A percentile compares a stretch with the other conserved stretches of the same genome.
phyloP scores from a whole-genome alignment of 1,139 yeast species.

The Hyphopichia khmerensis region DNA sequence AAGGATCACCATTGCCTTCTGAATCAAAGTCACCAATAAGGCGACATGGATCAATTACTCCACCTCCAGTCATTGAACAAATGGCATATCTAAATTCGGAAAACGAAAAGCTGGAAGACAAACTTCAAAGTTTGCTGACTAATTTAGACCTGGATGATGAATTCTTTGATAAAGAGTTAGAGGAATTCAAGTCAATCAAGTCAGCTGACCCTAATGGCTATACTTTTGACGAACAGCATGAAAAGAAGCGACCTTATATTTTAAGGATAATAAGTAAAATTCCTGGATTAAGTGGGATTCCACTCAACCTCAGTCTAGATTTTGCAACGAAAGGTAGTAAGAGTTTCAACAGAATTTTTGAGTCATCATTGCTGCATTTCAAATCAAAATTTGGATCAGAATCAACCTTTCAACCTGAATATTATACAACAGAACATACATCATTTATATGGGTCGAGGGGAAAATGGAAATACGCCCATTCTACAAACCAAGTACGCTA shows the following conservation, averaged over 20 bases:
- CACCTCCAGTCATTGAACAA: constrained; percentile 13
- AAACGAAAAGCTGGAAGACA: not conserved
- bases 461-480: constrained; percentile 35
- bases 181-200: constrained; percentile 5
- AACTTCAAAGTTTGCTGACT: not conserved
- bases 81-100: constrained; percentile 1
- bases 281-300: constrained; percentile 13
- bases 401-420: constrained; percentile 6
- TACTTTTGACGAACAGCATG: constrained; percentile 25
- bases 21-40: not conserved
- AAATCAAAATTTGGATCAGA: constrained; percentile 6
- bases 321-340: constrained; percentile 36
- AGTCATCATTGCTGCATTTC: constrained; percentile 15
- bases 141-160: not conserved
- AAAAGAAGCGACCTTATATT: constrained; percentile 29
- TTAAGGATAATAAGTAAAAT: constrained; percentile 32
- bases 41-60: constrained; percentile 5
- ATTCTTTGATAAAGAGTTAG: constrained; percentile 8
- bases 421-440: constrained; percentile 12
- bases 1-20: not conserved
- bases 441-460: constrained; percentile 45
- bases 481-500: constrained; percentile 42
- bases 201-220: constrained; percentile 9
- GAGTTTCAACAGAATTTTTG: constrained; percentile 17
- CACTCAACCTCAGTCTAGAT: constrained; percentile 15